Base-by-base conservation (phyloP, 2,329 filamentous ascomycete species). In the Colletotrichum abscissum region DNA sequence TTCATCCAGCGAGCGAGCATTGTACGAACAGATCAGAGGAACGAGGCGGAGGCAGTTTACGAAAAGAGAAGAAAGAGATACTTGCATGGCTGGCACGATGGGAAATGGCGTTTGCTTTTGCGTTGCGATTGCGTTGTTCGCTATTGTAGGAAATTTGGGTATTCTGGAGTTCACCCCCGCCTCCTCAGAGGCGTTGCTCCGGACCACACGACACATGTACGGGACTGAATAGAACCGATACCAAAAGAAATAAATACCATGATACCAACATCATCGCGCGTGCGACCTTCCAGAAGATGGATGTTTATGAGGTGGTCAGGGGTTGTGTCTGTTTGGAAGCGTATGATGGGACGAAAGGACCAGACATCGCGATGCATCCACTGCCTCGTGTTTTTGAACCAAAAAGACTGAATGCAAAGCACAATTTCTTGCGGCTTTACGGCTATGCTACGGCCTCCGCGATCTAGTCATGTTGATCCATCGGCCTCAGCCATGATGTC, bases 11-110 rank as follows among this genome's bases (percentile, higher is more conserved):
- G 62, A 66, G 60, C 54, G 67, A 65, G 67, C 58, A 42, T 42
- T 71, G 62, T 73, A 71, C 59, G 46, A 73, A 30, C 33, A 63
- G 12, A 35, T 12, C 11, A 49, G 35, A 55, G 30, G 16, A 63
- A 57, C 22, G 52, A 63, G 42, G 19, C 22, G 22, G 54, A 52
- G 49, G 54, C 62, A 67, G 71, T 57, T 67, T 38, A 66, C 54
- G 52, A 55, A 67, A 63, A 72, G 58, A 63, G 62, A 56, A 55
- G 28, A 54, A 67, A 30, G 66, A 57, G 67, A 72, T 54, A 64
- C 49, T 65, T 72, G 72, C 72, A 74, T 74, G 72, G 69, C 69
- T 74, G 63, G 69, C 69, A 74, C 62, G 67, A 73, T 62, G 72
- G 72, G 72, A 64, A 22, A 74, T 56, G 72, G 72, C 72, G 72